Conservation (phyloP, 352 stramenopile species). For the Pythium oligandrum region DNA sequence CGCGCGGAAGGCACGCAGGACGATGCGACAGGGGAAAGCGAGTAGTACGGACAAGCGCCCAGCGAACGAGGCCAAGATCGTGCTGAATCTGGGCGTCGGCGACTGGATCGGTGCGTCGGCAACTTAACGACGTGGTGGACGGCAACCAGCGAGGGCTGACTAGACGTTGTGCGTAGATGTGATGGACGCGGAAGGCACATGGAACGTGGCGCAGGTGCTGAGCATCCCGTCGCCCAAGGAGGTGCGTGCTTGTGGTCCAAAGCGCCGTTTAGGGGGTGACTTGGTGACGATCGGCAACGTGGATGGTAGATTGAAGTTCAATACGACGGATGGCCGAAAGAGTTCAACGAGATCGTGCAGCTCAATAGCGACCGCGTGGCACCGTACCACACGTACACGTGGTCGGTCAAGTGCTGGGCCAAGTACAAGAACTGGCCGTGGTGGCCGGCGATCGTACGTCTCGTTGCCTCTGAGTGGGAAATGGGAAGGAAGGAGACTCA, state of each 20-base stretch:
- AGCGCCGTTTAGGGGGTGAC: not conserved
- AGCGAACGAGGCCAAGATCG: conserved; percentile 2
- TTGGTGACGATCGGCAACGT: conserved; percentile 3
- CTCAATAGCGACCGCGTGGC: conserved; percentile 56
- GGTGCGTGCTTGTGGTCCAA: not conserved
- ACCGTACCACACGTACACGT: conserved; percentile 76
- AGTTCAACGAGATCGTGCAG: conserved; percentile 56
- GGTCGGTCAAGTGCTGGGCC: conserved; percentile 74
- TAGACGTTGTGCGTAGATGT: conserved; percentile 29
- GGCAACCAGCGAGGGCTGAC: not conserved
- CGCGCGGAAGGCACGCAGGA: too few relatives aligned
- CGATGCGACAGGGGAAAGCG: too few relatives aligned
- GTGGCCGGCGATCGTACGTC: conserved; percentile 64
- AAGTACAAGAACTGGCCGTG: conserved; percentile 77
- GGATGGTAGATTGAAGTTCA: conserved; percentile 50
- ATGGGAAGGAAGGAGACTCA: not conserved
- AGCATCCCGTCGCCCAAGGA: conserved; percentile 8
- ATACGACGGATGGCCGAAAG: conserved; percentile 59
- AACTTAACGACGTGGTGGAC: not conserved
- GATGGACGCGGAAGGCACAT: conserved; percentile 53
- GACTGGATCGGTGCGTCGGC: conserved; percentile 40
- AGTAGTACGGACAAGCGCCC: too few relatives aligned
- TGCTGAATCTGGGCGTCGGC: conserved; percentile 14
- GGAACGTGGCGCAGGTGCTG: conserved; percentile 61
- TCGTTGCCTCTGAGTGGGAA: not conserved